Evolutionary conservation across 257 asterid genomes (phyloP), one percentile per base, ranked within the genome.

Genomic region (Lithospermum erythrorhizon): DNA sequence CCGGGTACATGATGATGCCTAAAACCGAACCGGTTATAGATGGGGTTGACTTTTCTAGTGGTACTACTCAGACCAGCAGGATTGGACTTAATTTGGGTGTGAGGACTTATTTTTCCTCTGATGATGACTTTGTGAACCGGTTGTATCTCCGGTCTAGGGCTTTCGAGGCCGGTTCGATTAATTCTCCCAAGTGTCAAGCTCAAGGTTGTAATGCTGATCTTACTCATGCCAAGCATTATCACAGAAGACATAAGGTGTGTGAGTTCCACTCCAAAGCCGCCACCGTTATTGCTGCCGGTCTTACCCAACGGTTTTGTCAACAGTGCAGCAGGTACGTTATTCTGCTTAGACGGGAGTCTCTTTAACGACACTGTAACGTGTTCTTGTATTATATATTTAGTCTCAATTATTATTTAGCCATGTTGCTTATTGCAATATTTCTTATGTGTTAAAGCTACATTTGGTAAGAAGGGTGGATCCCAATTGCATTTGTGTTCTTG

Each of bases 221-320:
- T 49, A 79, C 83, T 53, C 89, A 86, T 70, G 86, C 96, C 30
- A 93, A 93, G 71, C 97, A 89, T 83, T 93, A 93, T 84, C 99
- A 93, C 80, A 86, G 99, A 64, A 89, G 99, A 48, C 99, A 93
- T 73, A 93, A 89, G 81, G 99, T 93, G 10, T 93, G 99, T 55
- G 99, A 93, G 79, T 89, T 83, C 75, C 99, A 93, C 82, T 86
- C 96, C 15, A 93, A 93, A 65, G 89, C 97, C 61, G 69, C 97
- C 78, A 89, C 97, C 53, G 97, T 84, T 70, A 75, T 84, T 65
- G 89, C 91, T 58, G 89, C 87, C 82, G 97, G 97, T 20, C 64
- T 89, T 69, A 93, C 99, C 57, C 99, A 89, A 82, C 90, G 99
- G 0, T 93, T 93, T 83, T 93, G 99, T 78, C 99, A 93, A 55